Percentiles rank a stretch among this genome's conserved stretches.
Conservation (phyloP, 257 asterid genomes). For the Hygrophila difformis region DNA sequence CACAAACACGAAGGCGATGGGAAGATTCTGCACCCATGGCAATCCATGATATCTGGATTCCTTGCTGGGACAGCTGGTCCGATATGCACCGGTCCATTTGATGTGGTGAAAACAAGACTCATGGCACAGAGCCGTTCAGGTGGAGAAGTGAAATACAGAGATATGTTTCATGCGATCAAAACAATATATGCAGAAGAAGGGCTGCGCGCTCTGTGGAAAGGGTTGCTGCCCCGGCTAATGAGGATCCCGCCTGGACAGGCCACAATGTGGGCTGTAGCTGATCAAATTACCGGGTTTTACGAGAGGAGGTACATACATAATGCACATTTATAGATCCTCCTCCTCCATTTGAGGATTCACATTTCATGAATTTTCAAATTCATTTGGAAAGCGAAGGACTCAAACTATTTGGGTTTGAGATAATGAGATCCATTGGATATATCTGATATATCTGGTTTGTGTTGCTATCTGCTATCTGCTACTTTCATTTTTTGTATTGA, state of each 20-base stretch:
- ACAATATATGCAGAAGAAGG: slow-evolving; percentile 87
- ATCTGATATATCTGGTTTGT: too few relatives aligned
- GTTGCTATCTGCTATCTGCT: too few relatives aligned
- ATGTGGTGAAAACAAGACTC: slow-evolving; percentile 91
- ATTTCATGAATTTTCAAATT: too few relatives aligned
- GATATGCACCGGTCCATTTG: slow-evolving; percentile 88
- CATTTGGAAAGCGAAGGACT: too few relatives aligned
- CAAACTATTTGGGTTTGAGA: too few relatives aligned
- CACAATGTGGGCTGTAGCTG: slow-evolving; percentile 95
- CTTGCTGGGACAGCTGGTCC: slow-evolving; percentile 98
- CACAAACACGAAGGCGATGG: slow-evolving; percentile 83
- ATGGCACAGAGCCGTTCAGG: slow-evolving; percentile 85
- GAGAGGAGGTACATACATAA: slow-evolving; percentile 55
- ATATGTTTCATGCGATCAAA: slow-evolving; percentile 85
- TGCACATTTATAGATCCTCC: slow-evolving; percentile 22
- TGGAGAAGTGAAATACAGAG: slow-evolving; percentile 66
- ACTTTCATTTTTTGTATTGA: too few relatives aligned
- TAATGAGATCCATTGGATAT: too few relatives aligned
- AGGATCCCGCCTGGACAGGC: slow-evolving; percentile 99
- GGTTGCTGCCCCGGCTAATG: slow-evolving; percentile 86
- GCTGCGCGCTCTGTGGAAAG: slow-evolving; percentile 72
- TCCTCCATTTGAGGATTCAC: too few relatives aligned
- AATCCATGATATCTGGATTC: slow-evolving; percentile 92
- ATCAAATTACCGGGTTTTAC: slow-evolving; percentile 77
- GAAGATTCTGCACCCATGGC: slow-evolving; percentile 75